Evolutionary conservation across 441 rosid genomes (phyloP).

Genomic region (Adansonia gregorii): DNA sequence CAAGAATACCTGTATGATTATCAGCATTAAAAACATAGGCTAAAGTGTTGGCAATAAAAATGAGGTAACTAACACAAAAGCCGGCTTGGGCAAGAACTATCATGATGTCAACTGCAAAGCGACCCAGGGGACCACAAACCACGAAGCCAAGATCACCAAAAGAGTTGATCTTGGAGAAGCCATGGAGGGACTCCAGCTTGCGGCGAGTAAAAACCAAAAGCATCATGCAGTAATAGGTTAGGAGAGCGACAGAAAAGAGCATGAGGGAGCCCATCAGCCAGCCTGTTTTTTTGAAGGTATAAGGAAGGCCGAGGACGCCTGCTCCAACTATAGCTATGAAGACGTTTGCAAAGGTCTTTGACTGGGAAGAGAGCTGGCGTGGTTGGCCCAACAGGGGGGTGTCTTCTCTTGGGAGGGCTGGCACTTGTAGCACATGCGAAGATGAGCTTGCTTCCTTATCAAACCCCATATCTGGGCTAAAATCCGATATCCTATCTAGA

Average conservation of each 20-base stretch:
- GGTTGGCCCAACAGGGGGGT: slow-evolving; percentile 51
- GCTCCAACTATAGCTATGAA: slow-evolving; percentile 80
- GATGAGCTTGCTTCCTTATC: slow-evolving; percentile 69
- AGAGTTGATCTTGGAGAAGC: slow-evolving; percentile 56
- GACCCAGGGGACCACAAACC: slow-evolving; percentile 58
- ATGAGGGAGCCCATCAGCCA: slow-evolving; percentile 55
- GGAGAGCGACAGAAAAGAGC: slow-evolving; percentile 50
- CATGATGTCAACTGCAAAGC: slow-evolving; percentile 52
- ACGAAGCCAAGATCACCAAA: slow-evolving; percentile 70
- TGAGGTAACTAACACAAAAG: slow-evolving; percentile 61
- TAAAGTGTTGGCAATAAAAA: slow-evolving; percentile 59
- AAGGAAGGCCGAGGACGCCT: slow-evolving; percentile 71
- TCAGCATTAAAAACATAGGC: slow-evolving; percentile 45
- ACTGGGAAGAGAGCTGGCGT: slow-evolving; percentile 50
- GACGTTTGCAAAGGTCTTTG: slow-evolving; percentile 70
- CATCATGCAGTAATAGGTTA: slow-evolving; percentile 77
- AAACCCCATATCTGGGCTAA: slow-evolving; percentile 41
- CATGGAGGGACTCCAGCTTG: slow-evolving; percentile 52
- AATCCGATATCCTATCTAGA: not conserved
- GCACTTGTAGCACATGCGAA: slow-evolving; percentile 40
- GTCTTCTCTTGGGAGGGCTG: slow-evolving; percentile 51
- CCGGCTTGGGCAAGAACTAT: slow-evolving; percentile 63
- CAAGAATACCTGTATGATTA: slow-evolving; percentile 33
- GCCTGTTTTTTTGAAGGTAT: slow-evolving; percentile 64
- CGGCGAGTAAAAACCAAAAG: slow-evolving; percentile 67